Percentiles rank a stretch among this genome's conserved stretches.
Conservation (phyloP, 2,329 filamentous ascomycete genomes). For the Cladorrhinum sp. region DNA sequence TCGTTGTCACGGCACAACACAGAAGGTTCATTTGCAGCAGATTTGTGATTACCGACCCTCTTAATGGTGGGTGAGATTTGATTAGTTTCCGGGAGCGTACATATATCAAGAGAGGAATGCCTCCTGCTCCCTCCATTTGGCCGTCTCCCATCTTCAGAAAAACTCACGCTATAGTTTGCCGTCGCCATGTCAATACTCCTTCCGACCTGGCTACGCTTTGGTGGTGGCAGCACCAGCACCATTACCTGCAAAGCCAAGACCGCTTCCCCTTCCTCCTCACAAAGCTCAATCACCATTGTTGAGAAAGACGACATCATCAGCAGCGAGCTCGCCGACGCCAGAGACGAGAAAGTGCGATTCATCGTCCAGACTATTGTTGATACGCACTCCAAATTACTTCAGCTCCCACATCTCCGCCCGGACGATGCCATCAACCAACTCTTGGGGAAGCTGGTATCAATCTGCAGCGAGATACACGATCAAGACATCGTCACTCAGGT, state of each 20-base stretch:
- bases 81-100: background rate
- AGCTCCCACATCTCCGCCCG: constrained; percentile 20
- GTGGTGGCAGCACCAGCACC: background rate
- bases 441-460: constrained; percentile 23
- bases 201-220: constrained; percentile 21
- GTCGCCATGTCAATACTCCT: constrained; percentile 21
- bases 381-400: constrained; percentile 21
- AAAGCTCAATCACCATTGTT: constrained; percentile 21
- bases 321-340: constrained; percentile 14
- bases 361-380: constrained; percentile 19
- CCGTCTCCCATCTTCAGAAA: background rate
- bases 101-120: background rate
- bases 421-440: constrained; percentile 22
- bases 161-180: background rate
- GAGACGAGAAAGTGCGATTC: constrained; percentile 11
- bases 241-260: constrained; percentile 6
- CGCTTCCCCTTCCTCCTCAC: constrained; percentile 17
- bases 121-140: background rate
- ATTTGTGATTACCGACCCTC: background rate
- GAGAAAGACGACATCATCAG: constrained; percentile 23
- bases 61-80: background rate
- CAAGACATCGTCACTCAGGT: constrained; percentile 22
- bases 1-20: background rate
- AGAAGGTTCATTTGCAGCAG: background rate
- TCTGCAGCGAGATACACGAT: constrained; percentile 25